Percentiles rank a stretch among this genome's conserved stretches.
Evolutionary conservation across 805 yeast genomes (phyloP).

Genomic region (Spathaspora sp.): DNA sequence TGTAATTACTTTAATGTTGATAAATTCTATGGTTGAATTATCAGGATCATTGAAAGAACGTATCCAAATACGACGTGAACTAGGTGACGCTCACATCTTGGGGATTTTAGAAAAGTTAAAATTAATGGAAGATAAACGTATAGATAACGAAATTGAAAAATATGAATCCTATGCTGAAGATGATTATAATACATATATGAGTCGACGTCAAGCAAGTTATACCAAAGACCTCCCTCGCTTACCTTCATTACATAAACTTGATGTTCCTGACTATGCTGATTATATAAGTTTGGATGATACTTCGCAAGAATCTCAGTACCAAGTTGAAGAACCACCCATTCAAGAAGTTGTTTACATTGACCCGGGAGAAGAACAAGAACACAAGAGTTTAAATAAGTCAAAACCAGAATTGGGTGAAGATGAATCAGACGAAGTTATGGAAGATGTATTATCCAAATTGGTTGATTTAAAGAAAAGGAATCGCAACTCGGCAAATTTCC

Average conservation of each 20-base stretch:
- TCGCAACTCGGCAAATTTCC: constrained; percentile 19
- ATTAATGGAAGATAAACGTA: constrained; percentile 24
- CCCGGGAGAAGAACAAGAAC: not conserved
- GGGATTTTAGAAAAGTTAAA: constrained; percentile 33
- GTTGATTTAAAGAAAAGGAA: constrained; percentile 17
- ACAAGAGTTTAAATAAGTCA: not conserved
- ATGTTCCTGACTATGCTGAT: not conserved
- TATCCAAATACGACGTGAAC: constrained; percentile 30
- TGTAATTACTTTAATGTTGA: constrained; percentile 31
- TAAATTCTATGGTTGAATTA: constrained; percentile 30
- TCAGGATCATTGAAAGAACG: constrained; percentile 24
- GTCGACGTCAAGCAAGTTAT: not conserved
- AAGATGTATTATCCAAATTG: constrained; percentile 25
- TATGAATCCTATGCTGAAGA: constrained; percentile 38
- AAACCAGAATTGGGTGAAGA: not conserved
- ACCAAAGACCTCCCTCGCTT: not conserved
- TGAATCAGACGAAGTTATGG: constrained; percentile 6
- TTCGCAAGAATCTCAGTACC: not conserved
- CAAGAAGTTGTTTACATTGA: not conserved
- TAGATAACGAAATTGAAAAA: constrained; percentile 34
- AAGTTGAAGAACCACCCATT: not conserved
- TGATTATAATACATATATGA: constrained; percentile 25
- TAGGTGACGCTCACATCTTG: constrained; percentile 31
- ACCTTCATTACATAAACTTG: not conserved
- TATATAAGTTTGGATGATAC: not conserved